Percentiles rank a stretch among this genome's conserved stretches.
Evolutionary conservation across 2,329 filamentous ascomycete species (phyloP).

Genomic region (Fusarium sp.): DNA sequence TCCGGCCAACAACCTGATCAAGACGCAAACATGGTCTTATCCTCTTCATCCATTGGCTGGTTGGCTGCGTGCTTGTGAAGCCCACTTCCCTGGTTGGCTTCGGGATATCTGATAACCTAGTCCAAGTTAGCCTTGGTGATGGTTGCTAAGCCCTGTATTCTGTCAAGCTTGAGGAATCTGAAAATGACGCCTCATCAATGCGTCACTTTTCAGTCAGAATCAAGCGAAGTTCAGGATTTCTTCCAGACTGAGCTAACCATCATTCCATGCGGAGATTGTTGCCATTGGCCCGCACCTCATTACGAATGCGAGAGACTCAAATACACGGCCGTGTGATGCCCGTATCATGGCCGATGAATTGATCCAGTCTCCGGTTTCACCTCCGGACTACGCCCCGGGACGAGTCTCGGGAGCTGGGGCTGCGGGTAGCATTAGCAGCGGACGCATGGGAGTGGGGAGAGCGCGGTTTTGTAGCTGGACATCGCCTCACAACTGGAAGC

Average conservation of each 20-base stretch:
- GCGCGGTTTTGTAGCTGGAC: constrained; percentile 17
- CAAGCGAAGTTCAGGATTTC: neutral
- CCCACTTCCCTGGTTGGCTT: constrained; percentile 31
- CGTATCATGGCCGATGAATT: constrained; percentile 27
- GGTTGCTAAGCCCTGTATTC: neutral
- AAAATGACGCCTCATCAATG: constrained; percentile 22
- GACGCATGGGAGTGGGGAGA: constrained; percentile 30
- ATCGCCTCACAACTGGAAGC: constrained; percentile 15
- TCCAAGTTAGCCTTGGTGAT: constrained; percentile 9
- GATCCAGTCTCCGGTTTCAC: constrained; percentile 33
- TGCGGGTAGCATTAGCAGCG: constrained; percentile 18
- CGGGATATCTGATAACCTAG: constrained; percentile 13
- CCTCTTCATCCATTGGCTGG: constrained; percentile 29
- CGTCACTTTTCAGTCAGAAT: constrained; percentile 31
- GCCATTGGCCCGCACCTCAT: neutral
- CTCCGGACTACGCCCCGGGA: constrained; percentile 36
- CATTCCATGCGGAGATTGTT: constrained; percentile 12
- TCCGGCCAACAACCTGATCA: constrained; percentile 39
- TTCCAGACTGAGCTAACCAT: constrained; percentile 13
- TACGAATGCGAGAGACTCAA: neutral
- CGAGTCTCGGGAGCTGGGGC: constrained; percentile 13
- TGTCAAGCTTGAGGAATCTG: neutral
- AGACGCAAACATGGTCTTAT: constrained; percentile 36
- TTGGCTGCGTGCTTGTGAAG: constrained; percentile 15
- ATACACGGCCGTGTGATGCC: constrained; percentile 2